These are phyloP conservation scores for Cercospora beticola DNA, from an alignment of 2,329 filamentous ascomycete species.

Conservation along the genomic window DNA sequence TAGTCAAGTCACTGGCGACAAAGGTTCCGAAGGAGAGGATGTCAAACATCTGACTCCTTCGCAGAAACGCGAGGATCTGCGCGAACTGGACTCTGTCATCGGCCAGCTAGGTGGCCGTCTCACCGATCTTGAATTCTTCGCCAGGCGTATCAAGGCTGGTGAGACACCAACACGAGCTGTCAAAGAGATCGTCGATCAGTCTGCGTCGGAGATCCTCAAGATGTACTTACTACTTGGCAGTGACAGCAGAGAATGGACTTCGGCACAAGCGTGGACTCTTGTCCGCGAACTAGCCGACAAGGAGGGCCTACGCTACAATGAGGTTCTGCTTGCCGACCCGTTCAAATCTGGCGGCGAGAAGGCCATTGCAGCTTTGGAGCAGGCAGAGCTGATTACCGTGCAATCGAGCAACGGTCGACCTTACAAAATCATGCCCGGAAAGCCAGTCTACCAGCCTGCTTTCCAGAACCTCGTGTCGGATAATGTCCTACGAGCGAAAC, in stretches of 20 bases:
- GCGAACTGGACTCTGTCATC: conserved; percentile 78
- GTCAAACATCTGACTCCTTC: conserved; percentile 48
- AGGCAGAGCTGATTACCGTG: conserved; percentile 82
- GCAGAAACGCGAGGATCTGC: conserved; percentile 56
- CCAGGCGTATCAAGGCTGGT: conserved; percentile 83
- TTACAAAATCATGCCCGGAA: conserved; percentile 72
- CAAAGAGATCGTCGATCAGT: conserved; percentile 83
- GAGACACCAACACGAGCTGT: conserved; percentile 80
- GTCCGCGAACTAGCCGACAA: conserved; percentile 74
- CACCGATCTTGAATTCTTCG: conserved; percentile 92
- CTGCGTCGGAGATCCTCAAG: conserved; percentile 85
- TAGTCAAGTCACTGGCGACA: conserved; percentile 35
- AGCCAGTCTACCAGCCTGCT: conserved; percentile 81
- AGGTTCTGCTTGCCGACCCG: conserved; percentile 72
- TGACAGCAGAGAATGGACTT: conserved; percentile 66
- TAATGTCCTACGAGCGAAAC: conserved; percentile 67
- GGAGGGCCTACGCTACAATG: conserved; percentile 75
- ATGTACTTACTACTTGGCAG: conserved; percentile 74
- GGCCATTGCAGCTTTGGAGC: conserved; percentile 75
- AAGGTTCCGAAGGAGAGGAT: conserved; percentile 41
- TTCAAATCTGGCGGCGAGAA: conserved; percentile 72
- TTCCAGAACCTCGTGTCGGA: conserved; percentile 73
- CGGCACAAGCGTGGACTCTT: conserved; percentile 86
- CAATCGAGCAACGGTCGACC: conserved; percentile 73
- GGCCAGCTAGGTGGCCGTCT: conserved; percentile 81